Evolutionary conservation across 495 filamentous ascomycete species (phyloP), one percentile per base, ranked within the genome.

Genomic region (Aspergillus cavernicola): DNA sequence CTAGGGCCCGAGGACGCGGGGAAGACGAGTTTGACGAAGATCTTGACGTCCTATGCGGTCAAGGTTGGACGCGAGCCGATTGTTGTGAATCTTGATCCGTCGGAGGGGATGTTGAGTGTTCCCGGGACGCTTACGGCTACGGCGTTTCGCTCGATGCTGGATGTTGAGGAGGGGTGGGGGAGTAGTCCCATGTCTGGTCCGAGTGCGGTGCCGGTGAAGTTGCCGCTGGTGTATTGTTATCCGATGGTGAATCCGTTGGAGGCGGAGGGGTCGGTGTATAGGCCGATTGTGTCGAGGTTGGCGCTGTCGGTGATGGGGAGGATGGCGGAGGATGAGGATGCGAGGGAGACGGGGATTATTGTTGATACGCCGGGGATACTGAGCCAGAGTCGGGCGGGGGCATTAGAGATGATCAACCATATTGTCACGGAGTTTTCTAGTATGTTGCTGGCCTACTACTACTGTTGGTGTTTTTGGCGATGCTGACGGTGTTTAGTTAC

Each of bases 191-290:
- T 90, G 58, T 92, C 85, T 52, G 92, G 92, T 2, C 91, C 95
- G 6, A 93, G 85, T 55, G 80, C 83, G 11, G 81, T 93, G 13
- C 90, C 93, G 1, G 88, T 96, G 20, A 97, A 96, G 72, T 71
- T 93, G 58, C 95, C 95, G 16, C 69, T 97, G 49, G 89, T 91
- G n/a, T 97, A 96, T 61, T 88, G 88, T 60, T 91, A 90, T 68
- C 91, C 91, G 9, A 74, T 88, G 48, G 75, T 82, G 35, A 85
- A 75, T 53, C 83, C 89, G 3, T 60, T 75, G 10, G 86, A 93
- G 54, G 87, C 89, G 6, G 87, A 92, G 46, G 73, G 80, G 23
- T 77, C 75, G 36, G 64, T 92, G 11, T 96, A 85, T 66, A 87
- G 82, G 67, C 81, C 84, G 1, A 64, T 97, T 51, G 70, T 88